Conservation (phyloP, 176 grass and related monocot species). For the Thinopyrum elongatum region DNA sequence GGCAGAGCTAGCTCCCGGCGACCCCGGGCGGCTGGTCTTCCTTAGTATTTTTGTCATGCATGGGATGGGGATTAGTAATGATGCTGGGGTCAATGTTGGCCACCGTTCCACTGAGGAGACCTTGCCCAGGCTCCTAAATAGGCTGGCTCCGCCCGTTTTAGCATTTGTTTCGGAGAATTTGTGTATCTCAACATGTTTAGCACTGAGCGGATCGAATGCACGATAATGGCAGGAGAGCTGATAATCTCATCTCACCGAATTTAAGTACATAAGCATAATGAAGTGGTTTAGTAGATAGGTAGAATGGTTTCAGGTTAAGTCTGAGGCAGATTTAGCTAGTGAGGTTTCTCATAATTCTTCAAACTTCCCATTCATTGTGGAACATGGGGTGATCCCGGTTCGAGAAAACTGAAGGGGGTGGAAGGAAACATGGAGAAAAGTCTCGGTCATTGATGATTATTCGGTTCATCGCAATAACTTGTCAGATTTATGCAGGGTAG, state of each 20-base stretch:
- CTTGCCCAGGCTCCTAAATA: no score
- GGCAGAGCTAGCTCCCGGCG: no score
- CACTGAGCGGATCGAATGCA: not conserved
- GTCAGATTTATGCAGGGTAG: slow-evolving; percentile 59
- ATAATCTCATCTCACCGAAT: not conserved
- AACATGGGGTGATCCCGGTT: not conserved
- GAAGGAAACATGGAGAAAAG: not conserved
- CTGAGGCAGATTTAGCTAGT: not conserved
- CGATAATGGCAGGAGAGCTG: not conserved
- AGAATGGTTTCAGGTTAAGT: not conserved
- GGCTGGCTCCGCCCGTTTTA: not conserved
- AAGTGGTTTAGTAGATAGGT: not conserved
- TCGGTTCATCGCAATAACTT: slow-evolving; percentile 36
- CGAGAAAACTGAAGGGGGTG: not conserved
- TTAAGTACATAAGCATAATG: not conserved
- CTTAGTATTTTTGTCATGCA: no score
- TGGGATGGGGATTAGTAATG: no score
- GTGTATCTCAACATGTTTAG: not conserved
- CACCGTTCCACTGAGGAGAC: no score
- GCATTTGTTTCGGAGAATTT: not conserved
- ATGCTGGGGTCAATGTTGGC: no score
- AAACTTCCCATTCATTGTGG: not conserved
- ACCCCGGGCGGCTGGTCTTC: no score
- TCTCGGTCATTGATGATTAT: not conserved
- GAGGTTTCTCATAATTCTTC: not conserved